These are phyloP conservation scores for Zasmidium angulare DNA, from an alignment of 2,329 filamentous ascomycete genomes.

Conservation along the genomic window DNA sequence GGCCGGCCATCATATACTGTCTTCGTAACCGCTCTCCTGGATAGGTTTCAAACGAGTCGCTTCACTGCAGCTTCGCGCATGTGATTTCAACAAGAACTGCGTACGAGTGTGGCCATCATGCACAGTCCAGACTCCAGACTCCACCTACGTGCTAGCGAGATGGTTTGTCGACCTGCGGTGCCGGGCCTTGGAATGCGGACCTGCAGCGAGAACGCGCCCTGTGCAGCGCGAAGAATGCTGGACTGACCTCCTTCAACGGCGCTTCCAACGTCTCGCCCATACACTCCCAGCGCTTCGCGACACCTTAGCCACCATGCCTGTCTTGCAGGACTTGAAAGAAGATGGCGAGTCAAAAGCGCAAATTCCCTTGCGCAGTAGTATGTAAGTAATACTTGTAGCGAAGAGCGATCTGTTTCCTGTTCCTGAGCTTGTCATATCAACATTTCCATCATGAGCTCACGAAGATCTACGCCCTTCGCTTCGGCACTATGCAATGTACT, in stretches of 20 bases:
- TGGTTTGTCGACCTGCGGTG: neutral
- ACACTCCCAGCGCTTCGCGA: slow-evolving; percentile 9
- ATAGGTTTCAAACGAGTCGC: neutral
- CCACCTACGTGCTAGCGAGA: neutral
- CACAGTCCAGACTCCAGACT: too few relatives aligned
- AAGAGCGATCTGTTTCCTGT: neutral
- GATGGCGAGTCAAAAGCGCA: slow-evolving; percentile 8
- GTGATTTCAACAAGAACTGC: neutral
- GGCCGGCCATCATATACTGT: neutral
- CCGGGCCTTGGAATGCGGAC: slow-evolving; percentile 16
- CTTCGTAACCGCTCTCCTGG: too few relatives aligned
- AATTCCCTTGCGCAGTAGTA: slow-evolving; percentile 6
- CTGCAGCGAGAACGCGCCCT: neutral
- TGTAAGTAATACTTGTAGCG: slow-evolving; percentile 8
- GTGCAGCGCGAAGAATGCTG: slow-evolving; percentile 17
- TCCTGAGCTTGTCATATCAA: neutral
- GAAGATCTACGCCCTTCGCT: slow-evolving; percentile 8
- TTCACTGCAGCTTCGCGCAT: neutral
- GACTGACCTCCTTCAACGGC: slow-evolving; percentile 8
- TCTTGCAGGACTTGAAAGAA: slow-evolving; percentile 6
- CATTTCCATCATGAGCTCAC: slow-evolving; percentile 16
- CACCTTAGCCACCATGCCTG: slow-evolving; percentile 11
- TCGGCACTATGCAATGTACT: slow-evolving; percentile 9
- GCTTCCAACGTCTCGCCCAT: slow-evolving; percentile 4
- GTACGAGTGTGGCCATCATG: neutral